phyloP scores from a whole-genome alignment of 495 filamentous ascomycete species.

The Trichoderma asperelloides region DNA sequence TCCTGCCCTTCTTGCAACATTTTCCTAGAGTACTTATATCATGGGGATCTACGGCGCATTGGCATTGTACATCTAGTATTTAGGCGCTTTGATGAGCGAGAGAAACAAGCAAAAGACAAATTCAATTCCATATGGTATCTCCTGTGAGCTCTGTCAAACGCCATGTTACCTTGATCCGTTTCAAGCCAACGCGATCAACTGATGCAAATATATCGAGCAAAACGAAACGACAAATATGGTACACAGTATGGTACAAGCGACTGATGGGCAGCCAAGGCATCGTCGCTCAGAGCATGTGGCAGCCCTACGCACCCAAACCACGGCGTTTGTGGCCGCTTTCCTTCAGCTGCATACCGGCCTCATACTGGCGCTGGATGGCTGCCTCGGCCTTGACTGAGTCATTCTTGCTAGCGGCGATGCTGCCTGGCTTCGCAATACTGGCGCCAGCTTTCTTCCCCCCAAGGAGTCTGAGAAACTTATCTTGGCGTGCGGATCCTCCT shows the following conservation, averaged over 20 bases:
- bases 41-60: background rate
- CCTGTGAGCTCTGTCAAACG: background rate
- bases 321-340: slow-evolving; percentile 40
- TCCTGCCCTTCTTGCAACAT: background rate
- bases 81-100: background rate
- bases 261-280: background rate
- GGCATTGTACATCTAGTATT: background rate
- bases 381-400: slow-evolving; percentile 36
- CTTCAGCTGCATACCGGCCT: slow-evolving; percentile 45
- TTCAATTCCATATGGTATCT: background rate
- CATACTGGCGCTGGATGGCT: slow-evolving; percentile 52
- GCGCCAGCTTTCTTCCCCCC: slow-evolving; percentile 37
- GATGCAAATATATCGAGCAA: background rate
- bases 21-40: background rate
- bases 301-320: slow-evolving; percentile 43
- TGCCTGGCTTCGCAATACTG: slow-evolving; percentile 9
- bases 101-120: background rate
- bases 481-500: slow-evolving; percentile 40
- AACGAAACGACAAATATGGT: background rate
- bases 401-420: slow-evolving; percentile 14
- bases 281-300: background rate
- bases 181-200: background rate
- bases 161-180: background rate
- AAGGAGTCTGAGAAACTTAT: slow-evolving; percentile 49
- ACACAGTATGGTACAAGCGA: background rate